phyloP scores from a whole-genome alignment of 140 eudicot genomes.

The Cichorium intybus region DNA sequence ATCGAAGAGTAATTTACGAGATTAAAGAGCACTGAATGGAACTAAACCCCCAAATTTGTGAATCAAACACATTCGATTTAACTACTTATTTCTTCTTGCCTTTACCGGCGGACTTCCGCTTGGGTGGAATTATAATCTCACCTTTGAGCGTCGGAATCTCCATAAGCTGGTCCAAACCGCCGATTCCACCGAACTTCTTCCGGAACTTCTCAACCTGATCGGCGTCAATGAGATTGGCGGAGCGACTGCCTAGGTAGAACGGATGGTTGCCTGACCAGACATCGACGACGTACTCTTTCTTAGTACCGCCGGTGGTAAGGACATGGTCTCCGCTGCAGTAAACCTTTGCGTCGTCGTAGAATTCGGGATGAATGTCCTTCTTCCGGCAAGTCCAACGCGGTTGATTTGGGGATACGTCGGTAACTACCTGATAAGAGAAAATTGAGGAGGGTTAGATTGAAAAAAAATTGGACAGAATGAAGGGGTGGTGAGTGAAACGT shows the following conservation, averaged over 20 bases:
- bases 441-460: slow-evolving; percentile 11
- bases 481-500: not conserved
- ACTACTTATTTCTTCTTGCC: slow-evolving; percentile 51
- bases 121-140: slow-evolving; percentile 81
- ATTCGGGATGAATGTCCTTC: slow-evolving; percentile 86
- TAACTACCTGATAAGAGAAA: slow-evolving; percentile 24
- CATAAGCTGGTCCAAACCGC: slow-evolving; percentile 47
- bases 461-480: not conserved
- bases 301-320: slow-evolving; percentile 83
- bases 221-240: slow-evolving; percentile 54
- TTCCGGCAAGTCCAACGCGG: slow-evolving; percentile 69
- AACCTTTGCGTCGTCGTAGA: slow-evolving; percentile 68
- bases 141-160: slow-evolving; percentile 85
- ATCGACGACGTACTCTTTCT: slow-evolving; percentile 80
- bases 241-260: slow-evolving; percentile 69
- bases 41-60: slow-evolving; percentile 5
- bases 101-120: slow-evolving; percentile 54
- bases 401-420: slow-evolving; percentile 20
- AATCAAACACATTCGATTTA: not conserved
- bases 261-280: slow-evolving; percentile 99
- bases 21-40: slow-evolving; percentile 8
- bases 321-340: slow-evolving; percentile 87
- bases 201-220: slow-evolving; percentile 86
- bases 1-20: not conserved
- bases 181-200: slow-evolving; percentile 58